Evolutionary conservation across 148 eudicot genomes (phyloP).

Genomic region (Fagopyrum homotropicum): DNA sequence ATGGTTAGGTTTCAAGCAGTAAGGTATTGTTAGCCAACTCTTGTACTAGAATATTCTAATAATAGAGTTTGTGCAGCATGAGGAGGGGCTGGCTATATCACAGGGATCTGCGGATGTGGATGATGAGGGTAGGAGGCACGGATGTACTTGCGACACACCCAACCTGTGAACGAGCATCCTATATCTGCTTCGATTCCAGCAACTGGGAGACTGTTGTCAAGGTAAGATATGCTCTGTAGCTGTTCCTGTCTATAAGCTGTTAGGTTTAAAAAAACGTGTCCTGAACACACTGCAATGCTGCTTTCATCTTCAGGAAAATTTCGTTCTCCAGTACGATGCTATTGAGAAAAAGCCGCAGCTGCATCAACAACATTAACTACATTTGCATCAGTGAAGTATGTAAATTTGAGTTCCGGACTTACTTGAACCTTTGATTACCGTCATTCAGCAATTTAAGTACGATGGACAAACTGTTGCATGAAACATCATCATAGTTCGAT

Average conservation of each 20-base stretch:
- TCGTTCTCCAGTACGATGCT: conserved; percentile 59
- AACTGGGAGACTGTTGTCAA: conserved; percentile 78
- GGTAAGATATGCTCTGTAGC: conserved; percentile 29
- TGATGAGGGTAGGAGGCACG: conserved; percentile 48
- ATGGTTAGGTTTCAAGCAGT: no score
- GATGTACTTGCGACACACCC: conserved; percentile 73
- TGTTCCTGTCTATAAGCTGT: not conserved
- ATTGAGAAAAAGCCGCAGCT: conserved; percentile 73
- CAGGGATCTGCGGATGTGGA: conserved; percentile 68
- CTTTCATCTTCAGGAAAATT: conserved; percentile 61
- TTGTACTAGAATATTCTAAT: not conserved
- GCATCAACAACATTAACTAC: conserved; percentile 35
- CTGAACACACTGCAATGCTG: not conserved
- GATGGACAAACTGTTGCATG: not conserved
- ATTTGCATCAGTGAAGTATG: conserved; percentile 11
- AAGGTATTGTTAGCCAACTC: not conserved
- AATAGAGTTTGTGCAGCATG: conserved; percentile 41
- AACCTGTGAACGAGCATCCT: conserved; percentile 75
- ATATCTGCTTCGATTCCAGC: conserved; percentile 72
- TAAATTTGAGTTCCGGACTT: conserved; percentile 13
- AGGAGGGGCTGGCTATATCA: conserved; percentile 87
- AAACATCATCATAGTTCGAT: not conserved
- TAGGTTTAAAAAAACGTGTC: no score
- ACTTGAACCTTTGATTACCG: not conserved
- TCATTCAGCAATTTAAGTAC: not conserved